Base-by-base conservation (phyloP, 1,139 yeast species). In the Blastobotrys illinoisensis region DNA sequence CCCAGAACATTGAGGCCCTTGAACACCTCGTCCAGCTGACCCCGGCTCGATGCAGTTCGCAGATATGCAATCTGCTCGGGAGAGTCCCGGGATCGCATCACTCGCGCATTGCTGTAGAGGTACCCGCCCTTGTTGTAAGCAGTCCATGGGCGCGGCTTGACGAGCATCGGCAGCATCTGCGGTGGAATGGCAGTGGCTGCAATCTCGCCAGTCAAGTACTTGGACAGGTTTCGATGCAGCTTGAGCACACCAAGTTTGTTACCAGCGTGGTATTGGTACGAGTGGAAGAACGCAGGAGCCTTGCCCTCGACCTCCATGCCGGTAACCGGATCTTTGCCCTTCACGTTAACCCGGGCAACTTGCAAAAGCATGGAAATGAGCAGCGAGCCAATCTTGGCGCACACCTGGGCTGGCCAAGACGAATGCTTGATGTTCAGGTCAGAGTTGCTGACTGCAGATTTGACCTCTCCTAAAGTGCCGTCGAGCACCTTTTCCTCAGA, bases 281-380 rank as follows among this genome's bases (percentile, higher is more conserved):
- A 81, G 67, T 93, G 98, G 60, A 84, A 86, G 67, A 95, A 86
- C 1, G 98, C 99, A 1, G 98, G 97, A 9, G 90, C 93, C 49
- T 79, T 75, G 32, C 93, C 96, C 46, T 73, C 72, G 21, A 87
- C 85, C 1, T 70, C 68, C 52, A 81, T 74, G 13, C 88, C 88
- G 0, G 95, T 85, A 2, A 82, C 77, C 1, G 97, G 97, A 66
- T 90, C 96, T 1, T 73, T 77, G 50, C 90, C 97, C 9, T 75
- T 74, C 1, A 90, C 96, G 14, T 82, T 79, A 7, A 93, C 86
- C 63, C 83, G 85, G 3, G 97, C 96, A 26, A 87, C 89, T 63
- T 88, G 86, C 66, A 93, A 76, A 54, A 93, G 72, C 62, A 86
- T 76, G 0, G 96, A 83, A 11, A 87, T 78, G 55, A 93, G 74